Evolutionary conservation across 1,284 basidiomycete genomes (phyloP).

Genomic region (Wallemia mellicola): DNA sequence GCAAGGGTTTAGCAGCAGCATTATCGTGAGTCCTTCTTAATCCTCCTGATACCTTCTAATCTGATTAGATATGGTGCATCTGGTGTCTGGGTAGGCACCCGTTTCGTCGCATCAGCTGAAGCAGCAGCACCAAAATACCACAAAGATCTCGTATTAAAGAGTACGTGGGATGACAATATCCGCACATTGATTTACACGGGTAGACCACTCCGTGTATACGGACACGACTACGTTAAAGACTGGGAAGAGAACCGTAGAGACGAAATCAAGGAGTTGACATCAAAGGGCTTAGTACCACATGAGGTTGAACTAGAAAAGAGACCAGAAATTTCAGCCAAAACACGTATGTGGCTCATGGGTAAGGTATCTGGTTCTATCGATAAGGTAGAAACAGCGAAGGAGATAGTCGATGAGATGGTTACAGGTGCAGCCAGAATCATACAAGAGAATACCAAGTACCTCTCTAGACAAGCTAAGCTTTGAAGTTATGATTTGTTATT

Average conservation of each 20-base stretch:
- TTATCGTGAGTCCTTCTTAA: slow-evolving; percentile 47
- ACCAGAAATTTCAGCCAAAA: slow-evolving; percentile 37
- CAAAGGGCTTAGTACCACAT: slow-evolving; percentile 43
- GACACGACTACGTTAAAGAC: slow-evolving; percentile 46
- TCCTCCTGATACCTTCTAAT: too few relatives aligned
- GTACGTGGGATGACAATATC: slow-evolving; percentile 23
- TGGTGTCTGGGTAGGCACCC: slow-evolving; percentile 27
- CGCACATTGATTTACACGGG: slow-evolving; percentile 63
- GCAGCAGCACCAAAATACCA: slow-evolving; percentile 51
- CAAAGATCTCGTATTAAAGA: slow-evolving; percentile 38
- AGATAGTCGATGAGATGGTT: slow-evolving; percentile 54
- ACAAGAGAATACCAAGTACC: slow-evolving; percentile 9
- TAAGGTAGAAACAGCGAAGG: slow-evolving; percentile 42
- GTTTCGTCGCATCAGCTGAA: slow-evolving; percentile 57
- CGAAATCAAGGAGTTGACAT: slow-evolving; percentile 44
- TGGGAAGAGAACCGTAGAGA: slow-evolving; percentile 40
- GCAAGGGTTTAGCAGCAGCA: slow-evolving; percentile 54
- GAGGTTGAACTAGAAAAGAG: slow-evolving; percentile 37
- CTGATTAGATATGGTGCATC: background rate
- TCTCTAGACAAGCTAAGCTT: background rate
- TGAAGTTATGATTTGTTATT: background rate
- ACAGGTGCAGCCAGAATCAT: slow-evolving; percentile 26
- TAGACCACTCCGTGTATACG: slow-evolving; percentile 49
- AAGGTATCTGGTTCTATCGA: slow-evolving; percentile 44
- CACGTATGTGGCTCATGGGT: slow-evolving; percentile 44